Conservation (phyloP, 2,329 filamentous ascomycete genomes). For the Verticillium longisporum region DNA sequence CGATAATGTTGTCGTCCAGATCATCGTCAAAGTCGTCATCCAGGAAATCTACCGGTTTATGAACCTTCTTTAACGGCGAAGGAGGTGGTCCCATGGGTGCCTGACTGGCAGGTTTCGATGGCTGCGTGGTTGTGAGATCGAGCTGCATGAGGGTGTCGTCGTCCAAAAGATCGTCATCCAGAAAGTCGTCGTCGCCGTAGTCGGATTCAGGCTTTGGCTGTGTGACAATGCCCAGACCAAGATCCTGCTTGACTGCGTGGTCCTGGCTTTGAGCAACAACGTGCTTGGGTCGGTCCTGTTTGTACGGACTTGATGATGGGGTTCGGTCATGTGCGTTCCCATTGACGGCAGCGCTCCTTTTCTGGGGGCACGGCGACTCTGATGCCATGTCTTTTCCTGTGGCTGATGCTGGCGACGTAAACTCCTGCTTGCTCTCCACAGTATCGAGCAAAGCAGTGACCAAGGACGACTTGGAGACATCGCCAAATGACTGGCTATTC, state of each 20-base stretch:
- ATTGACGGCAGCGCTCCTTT: constrained; percentile 17
- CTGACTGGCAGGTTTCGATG: neutral
- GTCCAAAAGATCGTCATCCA: constrained; percentile 48
- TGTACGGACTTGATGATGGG: neutral
- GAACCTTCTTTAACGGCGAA: neutral
- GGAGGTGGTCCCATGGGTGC: neutral
- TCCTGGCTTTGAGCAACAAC: neutral
- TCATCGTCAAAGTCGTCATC: constrained; percentile 44
- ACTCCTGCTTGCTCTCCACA: constrained; percentile 48
- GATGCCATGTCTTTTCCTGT: neutral
- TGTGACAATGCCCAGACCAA: neutral
- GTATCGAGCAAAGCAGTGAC: constrained; percentile 61
- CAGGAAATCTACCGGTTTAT: constrained; percentile 48
- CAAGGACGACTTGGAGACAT: constrained; percentile 48
- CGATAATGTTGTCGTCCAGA: constrained; percentile 65
- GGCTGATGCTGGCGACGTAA: neutral
- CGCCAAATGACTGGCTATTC: constrained; percentile 23
- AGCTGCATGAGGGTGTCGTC: constrained; percentile 52
- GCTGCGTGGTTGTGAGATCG: constrained; percentile 29
- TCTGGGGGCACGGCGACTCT: constrained; percentile 38
- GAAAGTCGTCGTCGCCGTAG: constrained; percentile 47
- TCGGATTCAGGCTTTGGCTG: constrained; percentile 28
- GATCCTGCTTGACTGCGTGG: neutral
- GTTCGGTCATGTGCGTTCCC: neutral
- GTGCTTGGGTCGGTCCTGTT: neutral